Evolutionary conservation across 2,329 filamentous ascomycete species (phyloP).

Genomic region (Xylariaceae sp.): DNA sequence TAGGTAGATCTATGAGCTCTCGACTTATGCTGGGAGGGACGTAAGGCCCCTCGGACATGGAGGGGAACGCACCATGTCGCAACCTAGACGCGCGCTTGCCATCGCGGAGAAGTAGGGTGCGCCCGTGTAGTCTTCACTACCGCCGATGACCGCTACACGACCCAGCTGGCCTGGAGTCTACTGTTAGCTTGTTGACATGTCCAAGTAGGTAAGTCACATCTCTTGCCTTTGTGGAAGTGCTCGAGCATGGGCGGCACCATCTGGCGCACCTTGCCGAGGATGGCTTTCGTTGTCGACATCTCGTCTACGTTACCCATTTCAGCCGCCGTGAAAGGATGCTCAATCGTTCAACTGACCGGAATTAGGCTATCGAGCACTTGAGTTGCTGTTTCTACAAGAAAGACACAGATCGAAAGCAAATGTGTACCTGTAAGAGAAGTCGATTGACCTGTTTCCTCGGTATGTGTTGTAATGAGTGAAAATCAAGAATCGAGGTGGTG

Average conservation of each 20-base stretch:
- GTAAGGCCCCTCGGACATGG: neutral
- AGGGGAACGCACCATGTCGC: slow-evolving; percentile 66
- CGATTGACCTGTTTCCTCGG: no score
- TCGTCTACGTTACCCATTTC: slow-evolving; percentile 33
- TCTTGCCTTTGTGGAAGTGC: slow-evolving; percentile 85
- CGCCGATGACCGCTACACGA: slow-evolving; percentile 87
- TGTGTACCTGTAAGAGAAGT: no score
- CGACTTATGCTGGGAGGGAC: no score
- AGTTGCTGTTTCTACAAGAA: no score
- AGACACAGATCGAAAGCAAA: no score
- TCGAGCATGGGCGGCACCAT: slow-evolving; percentile 94
- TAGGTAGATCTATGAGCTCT: slow-evolving; percentile 30
- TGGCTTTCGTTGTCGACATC: slow-evolving; percentile 67
- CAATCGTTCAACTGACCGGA: neutral
- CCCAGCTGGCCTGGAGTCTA: slow-evolving; percentile 71
- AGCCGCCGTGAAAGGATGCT: neutral
- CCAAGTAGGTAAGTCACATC: no score
- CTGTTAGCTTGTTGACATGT: slow-evolving; percentile 13
- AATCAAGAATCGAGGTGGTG: neutral
- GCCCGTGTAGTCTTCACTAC: slow-evolving; percentile 92
- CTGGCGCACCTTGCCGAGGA: slow-evolving; percentile 75
- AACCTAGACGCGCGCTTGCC: slow-evolving; percentile 85
- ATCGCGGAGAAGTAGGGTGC: slow-evolving; percentile 98
- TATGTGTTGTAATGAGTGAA: no score
- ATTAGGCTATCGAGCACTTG: no score